A percentile compares a stretch with the other conserved stretches of the same genome.
phyloP scores from a whole-genome alignment of 805 yeast genomes.

The Hanseniaspora clermontiae region DNA sequence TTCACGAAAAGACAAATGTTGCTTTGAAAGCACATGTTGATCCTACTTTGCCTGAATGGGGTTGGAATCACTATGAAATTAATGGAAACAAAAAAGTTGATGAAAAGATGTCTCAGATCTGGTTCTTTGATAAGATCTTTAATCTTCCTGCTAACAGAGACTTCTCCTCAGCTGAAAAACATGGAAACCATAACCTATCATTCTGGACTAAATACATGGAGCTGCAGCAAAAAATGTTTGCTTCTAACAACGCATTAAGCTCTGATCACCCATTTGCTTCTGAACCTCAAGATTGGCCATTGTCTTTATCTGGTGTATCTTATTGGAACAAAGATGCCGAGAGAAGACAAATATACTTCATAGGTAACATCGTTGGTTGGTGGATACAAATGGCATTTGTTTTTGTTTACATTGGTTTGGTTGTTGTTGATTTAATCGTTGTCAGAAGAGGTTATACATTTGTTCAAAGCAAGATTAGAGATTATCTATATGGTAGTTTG shows the following conservation, averaged over 20 bases:
- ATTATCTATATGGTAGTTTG: slow-evolving; percentile 62
- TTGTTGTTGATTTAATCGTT: slow-evolving; percentile 64
- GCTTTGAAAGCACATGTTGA: slow-evolving; percentile 91
- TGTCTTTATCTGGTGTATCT: slow-evolving; percentile 78
- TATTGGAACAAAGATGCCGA: slow-evolving; percentile 75
- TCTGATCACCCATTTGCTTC: slow-evolving; percentile 94
- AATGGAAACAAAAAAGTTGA: slow-evolving; percentile 79
- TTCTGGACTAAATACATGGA: slow-evolving; percentile 84
- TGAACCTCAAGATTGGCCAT: slow-evolving; percentile 84
- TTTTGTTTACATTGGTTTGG: slow-evolving; percentile 48
- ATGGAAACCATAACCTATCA: slow-evolving; percentile 35
- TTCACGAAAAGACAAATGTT: slow-evolving; percentile 79
- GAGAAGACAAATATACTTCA: slow-evolving; percentile 69
- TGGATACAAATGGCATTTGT: slow-evolving; percentile 64
- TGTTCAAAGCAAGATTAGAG: slow-evolving; percentile 48
- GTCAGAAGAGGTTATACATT: slow-evolving; percentile 56
- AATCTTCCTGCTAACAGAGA: slow-evolving; percentile 53
- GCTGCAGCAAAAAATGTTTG: slow-evolving; percentile 77
- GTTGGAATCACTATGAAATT: slow-evolving; percentile 77
- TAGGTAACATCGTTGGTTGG: slow-evolving; percentile 86
- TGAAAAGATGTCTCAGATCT: slow-evolving; percentile 48
- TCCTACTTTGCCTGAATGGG: slow-evolving; percentile 87
- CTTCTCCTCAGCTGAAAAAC: slow-evolving; percentile 46
- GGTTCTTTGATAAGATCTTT: slow-evolving; percentile 64
- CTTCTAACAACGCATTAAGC: slow-evolving; percentile 75